Conservation (phyloP, 805 yeast species). For the Cephaloascus fragrans region DNA sequence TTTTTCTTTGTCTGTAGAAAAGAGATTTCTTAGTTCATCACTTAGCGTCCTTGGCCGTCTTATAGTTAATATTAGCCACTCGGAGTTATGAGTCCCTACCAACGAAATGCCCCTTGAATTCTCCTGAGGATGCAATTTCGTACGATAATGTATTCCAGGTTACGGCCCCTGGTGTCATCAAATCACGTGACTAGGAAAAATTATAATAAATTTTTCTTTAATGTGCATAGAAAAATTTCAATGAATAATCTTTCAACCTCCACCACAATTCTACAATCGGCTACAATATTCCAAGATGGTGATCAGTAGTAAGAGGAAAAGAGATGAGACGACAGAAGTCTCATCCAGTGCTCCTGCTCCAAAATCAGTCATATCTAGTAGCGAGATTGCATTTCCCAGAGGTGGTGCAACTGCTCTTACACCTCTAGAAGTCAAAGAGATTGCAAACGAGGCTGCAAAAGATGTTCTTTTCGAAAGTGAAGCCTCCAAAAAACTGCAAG, state of each 20-base stretch:
- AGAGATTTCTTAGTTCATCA: too few relatives aligned
- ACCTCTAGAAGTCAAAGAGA: conserved; percentile 85
- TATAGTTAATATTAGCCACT: too few relatives aligned
- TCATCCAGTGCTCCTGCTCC: not conserved
- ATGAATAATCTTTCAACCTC: not conserved
- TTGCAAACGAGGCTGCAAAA: conserved; percentile 82
- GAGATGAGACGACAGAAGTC: not conserved
- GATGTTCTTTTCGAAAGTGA: conserved; percentile 64
- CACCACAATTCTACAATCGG: not conserved
- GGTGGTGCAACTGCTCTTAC: conserved; percentile 86
- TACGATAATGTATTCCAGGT: too few relatives aligned
- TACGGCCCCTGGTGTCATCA: not conserved
- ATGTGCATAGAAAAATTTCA: not conserved
- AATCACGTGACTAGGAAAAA: not conserved
- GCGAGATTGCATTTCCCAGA: conserved; percentile 77
- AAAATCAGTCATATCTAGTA: conserved; percentile 23
- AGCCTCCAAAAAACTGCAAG: conserved; percentile 1
- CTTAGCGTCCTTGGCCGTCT: too few relatives aligned
- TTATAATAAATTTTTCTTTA: too few relatives aligned
- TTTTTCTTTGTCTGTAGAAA: too few relatives aligned
- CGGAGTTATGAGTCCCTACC: too few relatives aligned
- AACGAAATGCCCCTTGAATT: too few relatives aligned
- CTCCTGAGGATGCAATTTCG: too few relatives aligned
- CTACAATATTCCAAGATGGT: not conserved
- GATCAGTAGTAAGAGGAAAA: not conserved